Evolutionary conservation across 2,329 filamentous ascomycete genomes (phyloP).

Genomic region (Cordyceps tenuipes): DNA sequence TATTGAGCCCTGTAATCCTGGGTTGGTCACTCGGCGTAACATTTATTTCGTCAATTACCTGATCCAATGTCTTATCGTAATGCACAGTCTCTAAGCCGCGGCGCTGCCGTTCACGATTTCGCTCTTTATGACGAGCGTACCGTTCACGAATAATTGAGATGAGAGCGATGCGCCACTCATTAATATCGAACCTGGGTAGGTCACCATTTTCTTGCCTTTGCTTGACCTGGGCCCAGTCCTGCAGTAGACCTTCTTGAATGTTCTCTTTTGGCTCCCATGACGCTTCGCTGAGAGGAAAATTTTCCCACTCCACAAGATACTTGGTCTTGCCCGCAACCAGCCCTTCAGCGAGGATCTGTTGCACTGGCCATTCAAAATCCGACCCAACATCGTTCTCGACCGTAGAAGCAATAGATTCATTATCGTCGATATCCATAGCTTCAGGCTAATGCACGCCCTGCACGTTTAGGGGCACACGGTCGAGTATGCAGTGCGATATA

Average conservation of each 20-base stretch:
- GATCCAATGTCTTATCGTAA: conserved; percentile 15
- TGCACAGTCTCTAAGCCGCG: conserved; percentile 25
- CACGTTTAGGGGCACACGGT: background rate
- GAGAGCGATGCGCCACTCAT: conserved; percentile 28
- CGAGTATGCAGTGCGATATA: background rate
- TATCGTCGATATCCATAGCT: conserved; percentile 17
- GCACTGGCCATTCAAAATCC: conserved; percentile 41
- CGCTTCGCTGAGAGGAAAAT: conserved; percentile 26
- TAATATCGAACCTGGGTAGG: conserved; percentile 29
- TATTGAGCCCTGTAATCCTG: background rate
- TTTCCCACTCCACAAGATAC: conserved; percentile 32
- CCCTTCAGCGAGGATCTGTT: conserved; percentile 42
- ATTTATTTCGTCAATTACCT: conserved; percentile 17
- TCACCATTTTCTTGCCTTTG: conserved; percentile 25
- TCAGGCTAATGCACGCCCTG: background rate
- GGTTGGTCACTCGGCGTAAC: conserved; percentile 9
- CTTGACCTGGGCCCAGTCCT: conserved; percentile 36
- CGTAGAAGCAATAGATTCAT: conserved; percentile 26
- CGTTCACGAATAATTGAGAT: conserved; percentile 21
- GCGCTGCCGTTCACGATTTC: conserved; percentile 35
- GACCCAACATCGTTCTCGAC: conserved; percentile 25
- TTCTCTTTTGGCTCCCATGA: conserved; percentile 44
- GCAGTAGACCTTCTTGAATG: conserved; percentile 30
- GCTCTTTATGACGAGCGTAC: conserved; percentile 30
- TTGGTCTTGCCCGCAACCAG: conserved; percentile 17